These are phyloP conservation scores for Zoysia matrella DNA, from an alignment of 202 grass and related monocot genomes.

Conservation along the genomic window DNA sequence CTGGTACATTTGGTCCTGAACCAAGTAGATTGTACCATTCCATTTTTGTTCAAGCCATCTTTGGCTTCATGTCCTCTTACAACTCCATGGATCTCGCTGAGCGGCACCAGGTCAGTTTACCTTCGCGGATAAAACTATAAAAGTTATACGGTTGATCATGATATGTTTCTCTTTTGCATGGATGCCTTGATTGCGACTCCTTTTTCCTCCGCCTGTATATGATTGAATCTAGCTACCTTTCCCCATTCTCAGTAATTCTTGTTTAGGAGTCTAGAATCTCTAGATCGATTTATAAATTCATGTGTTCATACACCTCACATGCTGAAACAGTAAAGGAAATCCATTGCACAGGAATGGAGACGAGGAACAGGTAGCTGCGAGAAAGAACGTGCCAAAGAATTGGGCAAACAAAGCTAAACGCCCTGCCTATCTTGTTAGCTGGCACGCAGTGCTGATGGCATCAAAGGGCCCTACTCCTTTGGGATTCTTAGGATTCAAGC, in stretches of 20 bases:
- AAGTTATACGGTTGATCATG: slow-evolving; percentile 19
- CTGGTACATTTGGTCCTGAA: slow-evolving; percentile 38
- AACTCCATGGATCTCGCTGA: background rate
- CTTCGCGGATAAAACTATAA: background rate
- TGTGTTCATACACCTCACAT: slow-evolving; percentile 47
- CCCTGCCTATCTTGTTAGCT: slow-evolving; percentile 54
- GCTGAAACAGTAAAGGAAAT: slow-evolving; percentile 57
- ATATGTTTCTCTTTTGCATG: slow-evolving; percentile 41
- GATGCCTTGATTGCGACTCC: slow-evolving; percentile 36
- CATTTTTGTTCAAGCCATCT: slow-evolving; percentile 9
- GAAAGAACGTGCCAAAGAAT: slow-evolving; percentile 47
- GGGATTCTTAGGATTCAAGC: slow-evolving; percentile 68
- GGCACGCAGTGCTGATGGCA: slow-evolving; percentile 60
- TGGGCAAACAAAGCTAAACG: slow-evolving; percentile 55
- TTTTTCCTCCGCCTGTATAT: too few species aligned
- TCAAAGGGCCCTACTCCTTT: slow-evolving; percentile 58
- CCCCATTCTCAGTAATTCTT: slow-evolving; percentile 21
- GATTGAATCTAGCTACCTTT: slow-evolving; percentile 35
- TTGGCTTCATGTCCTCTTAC: background rate
- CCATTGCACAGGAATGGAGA: slow-evolving; percentile 50
- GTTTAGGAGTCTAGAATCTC: slow-evolving; percentile 38
- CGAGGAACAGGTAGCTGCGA: slow-evolving; percentile 44
- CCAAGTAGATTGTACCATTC: slow-evolving; percentile 15
- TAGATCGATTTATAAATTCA: slow-evolving; percentile 36
- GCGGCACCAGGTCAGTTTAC: background rate